phyloP scores from a whole-genome alignment of 257 asterid species.

The Euphrasia confusa region DNA sequence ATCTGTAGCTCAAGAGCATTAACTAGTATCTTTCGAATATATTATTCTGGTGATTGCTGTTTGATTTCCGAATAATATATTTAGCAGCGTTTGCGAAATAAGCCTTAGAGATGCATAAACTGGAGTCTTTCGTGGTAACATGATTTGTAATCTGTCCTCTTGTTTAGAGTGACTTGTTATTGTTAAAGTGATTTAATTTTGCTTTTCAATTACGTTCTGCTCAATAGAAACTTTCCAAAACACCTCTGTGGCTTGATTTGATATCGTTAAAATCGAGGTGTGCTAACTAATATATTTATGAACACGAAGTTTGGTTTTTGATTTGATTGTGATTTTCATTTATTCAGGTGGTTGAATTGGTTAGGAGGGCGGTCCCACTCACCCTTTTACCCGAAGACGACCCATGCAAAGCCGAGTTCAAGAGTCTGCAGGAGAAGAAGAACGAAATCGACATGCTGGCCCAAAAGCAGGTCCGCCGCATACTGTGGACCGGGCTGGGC shows the following conservation, averaged over 20 bases:
- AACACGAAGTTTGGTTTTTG: no score
- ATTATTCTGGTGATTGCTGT: background rate
- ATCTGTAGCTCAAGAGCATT: background rate
- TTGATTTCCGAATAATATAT: background rate
- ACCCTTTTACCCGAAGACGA: conserved; percentile 66
- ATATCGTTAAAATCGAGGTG: background rate
- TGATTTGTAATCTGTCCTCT: background rate
- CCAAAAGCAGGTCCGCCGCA: conserved; percentile 79
- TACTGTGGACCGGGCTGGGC: conserved; percentile 74
- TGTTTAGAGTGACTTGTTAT: conserved; percentile 1
- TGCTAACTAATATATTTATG: background rate
- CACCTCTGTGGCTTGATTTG: background rate
- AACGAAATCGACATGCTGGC: conserved; percentile 66
- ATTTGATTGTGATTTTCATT: background rate
- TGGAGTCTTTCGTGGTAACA: background rate
- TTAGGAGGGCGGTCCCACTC: conserved; percentile 73
- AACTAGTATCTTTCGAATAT: background rate
- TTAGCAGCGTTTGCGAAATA: background rate
- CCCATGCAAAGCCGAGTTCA: conserved; percentile 55
- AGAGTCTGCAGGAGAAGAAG: conserved; percentile 52
- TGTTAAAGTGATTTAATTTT: background rate
- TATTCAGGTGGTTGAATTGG: conserved; percentile 76
- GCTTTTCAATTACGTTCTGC: background rate
- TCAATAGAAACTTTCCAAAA: background rate
- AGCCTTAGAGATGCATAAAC: conserved; percentile 1